Conservation (phyloP, 225 moss, liverwort and hornwort genomes). For the Thuidium tamariscinum region DNA sequence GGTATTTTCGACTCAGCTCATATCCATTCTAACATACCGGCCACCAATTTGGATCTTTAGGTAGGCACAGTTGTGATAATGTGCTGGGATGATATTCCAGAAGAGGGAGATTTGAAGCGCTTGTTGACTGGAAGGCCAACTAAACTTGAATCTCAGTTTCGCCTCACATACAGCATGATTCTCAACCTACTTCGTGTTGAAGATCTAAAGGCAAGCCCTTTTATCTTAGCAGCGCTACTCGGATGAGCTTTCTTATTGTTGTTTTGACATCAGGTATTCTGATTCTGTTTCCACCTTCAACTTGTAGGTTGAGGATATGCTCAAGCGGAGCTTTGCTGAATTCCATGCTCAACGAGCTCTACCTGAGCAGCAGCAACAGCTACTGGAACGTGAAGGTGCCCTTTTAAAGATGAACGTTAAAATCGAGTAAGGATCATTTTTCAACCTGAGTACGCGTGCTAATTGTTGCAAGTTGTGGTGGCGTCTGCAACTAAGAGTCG, state of each 20-base stretch:
- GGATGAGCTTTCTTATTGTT: not conserved
- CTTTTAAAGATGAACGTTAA: slow-evolving; percentile 94
- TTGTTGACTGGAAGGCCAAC: slow-evolving; percentile 94
- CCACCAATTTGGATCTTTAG: slow-evolving; percentile 20
- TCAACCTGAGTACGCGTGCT: not conserved
- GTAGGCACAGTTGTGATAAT: slow-evolving; percentile 92
- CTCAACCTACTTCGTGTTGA: slow-evolving; percentile 98
- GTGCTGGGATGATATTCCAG: slow-evolving; percentile 99
- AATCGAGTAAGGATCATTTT: slow-evolving; percentile 56
- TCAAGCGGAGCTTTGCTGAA: slow-evolving; percentile 97
- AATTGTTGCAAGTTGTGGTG: not conserved
- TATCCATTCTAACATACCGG: not conserved
- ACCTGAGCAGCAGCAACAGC: slow-evolving; percentile 91
- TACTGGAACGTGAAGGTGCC: slow-evolving; percentile 86
- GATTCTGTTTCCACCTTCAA: not conserved
- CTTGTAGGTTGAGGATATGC: slow-evolving; percentile 91
- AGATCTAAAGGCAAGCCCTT: slow-evolving; percentile 61
- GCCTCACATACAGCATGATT: slow-evolving; percentile 99
- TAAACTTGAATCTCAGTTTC: slow-evolving; percentile 94
- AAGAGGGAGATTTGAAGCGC: slow-evolving; percentile 88
- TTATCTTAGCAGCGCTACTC: not conserved
- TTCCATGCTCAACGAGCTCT: slow-evolving; percentile 99
- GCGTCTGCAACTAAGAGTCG: not conserved
- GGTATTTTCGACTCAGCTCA: not conserved
- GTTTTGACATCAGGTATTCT: not conserved